A percentile compares a stretch with the other conserved stretches of the same genome.
These are phyloP conservation scores for Rhazya stricta DNA, from an alignment of 257 asterid genomes.

Conservation along the genomic window DNA sequence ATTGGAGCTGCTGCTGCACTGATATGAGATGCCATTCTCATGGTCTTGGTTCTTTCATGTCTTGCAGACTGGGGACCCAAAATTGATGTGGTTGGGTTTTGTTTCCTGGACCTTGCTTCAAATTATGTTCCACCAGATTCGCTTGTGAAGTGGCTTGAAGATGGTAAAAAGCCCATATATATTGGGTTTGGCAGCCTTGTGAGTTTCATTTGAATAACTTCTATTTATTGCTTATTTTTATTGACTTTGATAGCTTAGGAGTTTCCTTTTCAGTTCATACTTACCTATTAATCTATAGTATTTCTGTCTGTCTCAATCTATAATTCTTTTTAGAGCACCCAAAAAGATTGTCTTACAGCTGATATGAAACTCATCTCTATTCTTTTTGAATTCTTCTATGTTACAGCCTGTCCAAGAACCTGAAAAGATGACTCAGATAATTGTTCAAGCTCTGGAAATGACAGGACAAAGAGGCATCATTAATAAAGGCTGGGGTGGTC, in stretches of 20 bases:
- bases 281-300: not conserved
- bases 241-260: not conserved
- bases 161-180: conserved; percentile 69
- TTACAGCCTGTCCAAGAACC: conserved; percentile 86
- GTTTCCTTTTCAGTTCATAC: not conserved
- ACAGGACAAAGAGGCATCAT: conserved; percentile 90
- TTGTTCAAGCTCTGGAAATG: conserved; percentile 68
- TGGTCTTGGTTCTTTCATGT: conserved; percentile 10
- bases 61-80: conserved; percentile 91
- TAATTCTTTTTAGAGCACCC: not conserved
- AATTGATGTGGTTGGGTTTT: conserved; percentile 87
- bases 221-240: not conserved
- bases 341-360: not conserved
- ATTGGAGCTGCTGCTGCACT: not conserved
- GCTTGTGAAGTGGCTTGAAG: conserved; percentile 74
- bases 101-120: conserved; percentile 91
- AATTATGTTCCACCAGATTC: conserved; percentile 66
- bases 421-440: conserved; percentile 70
- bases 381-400: conserved; percentile 10
- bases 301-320: not conserved
- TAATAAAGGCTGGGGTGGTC: conserved; percentile 97
- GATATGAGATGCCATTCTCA: not conserved
- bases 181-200: conserved; percentile 97
- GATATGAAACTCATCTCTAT: not conserved
- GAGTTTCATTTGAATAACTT: conserved; percentile 30